Evolutionary conservation across 352 stramenopile genomes (phyloP).

Genomic region (Pythium sukuiense): DNA sequence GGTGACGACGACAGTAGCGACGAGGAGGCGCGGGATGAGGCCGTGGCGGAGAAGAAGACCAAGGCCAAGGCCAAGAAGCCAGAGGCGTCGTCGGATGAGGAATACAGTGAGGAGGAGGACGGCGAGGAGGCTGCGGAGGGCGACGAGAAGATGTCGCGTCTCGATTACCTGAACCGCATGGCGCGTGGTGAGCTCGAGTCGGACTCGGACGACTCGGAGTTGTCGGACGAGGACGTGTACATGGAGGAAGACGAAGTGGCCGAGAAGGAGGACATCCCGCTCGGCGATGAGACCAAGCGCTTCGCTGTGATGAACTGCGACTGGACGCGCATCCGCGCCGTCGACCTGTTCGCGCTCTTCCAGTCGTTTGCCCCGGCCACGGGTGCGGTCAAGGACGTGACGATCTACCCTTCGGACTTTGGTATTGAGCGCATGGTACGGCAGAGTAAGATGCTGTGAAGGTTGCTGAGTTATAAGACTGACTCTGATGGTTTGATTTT

Average conservation of each 20-base stretch:
- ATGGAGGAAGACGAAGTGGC: slow-evolving; percentile 43
- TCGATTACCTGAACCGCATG: slow-evolving; percentile 88
- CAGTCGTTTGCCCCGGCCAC: slow-evolving; percentile 92
- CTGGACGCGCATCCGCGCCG: slow-evolving; percentile 94
- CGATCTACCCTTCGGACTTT: slow-evolving; percentile 96
- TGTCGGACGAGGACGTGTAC: slow-evolving; percentile 49
- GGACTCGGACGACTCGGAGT: slow-evolving; percentile 50
- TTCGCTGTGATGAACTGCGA: slow-evolving; percentile 96
- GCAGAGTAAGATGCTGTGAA: no score
- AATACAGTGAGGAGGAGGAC: slow-evolving; percentile 30
- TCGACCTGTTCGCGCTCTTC: slow-evolving; percentile 95
- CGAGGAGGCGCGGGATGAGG: slow-evolving; percentile 31
- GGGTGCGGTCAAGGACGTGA: slow-evolving; percentile 89
- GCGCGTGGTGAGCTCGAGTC: slow-evolving; percentile 76
- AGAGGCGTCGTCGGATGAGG: slow-evolving; percentile 9
- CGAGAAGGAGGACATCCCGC: slow-evolving; percentile 73
- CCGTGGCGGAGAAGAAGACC: slow-evolving; percentile 32
- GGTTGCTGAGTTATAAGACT: no score
- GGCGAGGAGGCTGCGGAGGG: slow-evolving; percentile 36
- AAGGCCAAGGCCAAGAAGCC: slow-evolving; percentile 32
- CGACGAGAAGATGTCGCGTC: slow-evolving; percentile 64
- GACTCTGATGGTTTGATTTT: neutral
- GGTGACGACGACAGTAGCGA: slow-evolving; percentile 13
- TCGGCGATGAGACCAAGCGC: slow-evolving; percentile 83
- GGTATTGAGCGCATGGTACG: slow-evolving; percentile 92